These are phyloP conservation scores for Rubus idaeus DNA, from an alignment of 306 rosid species.

Conservation along the genomic window DNA sequence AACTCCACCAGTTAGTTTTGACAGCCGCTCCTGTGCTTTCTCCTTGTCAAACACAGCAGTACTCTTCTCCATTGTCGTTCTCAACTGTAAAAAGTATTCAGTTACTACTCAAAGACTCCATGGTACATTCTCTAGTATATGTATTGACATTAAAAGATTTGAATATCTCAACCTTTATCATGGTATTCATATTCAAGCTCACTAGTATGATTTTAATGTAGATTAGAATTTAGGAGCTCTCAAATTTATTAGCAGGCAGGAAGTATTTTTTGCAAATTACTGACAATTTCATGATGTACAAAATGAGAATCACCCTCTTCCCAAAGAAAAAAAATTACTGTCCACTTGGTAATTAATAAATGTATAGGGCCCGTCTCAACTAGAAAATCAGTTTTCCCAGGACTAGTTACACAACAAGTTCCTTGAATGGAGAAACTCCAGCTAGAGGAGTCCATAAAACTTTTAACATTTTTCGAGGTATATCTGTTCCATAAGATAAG, in stretches of 20 bases:
- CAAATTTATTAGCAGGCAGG: neutral
- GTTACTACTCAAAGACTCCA: neutral
- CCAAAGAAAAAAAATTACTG: neutral
- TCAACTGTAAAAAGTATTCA: slow-evolving; percentile 46
- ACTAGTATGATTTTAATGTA: neutral
- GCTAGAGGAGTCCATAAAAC: no score
- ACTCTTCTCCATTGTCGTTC: slow-evolving; percentile 67
- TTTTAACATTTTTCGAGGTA: neutral
- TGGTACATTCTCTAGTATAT: neutral
- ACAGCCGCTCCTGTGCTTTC: slow-evolving; percentile 87
- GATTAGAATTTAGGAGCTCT: slow-evolving; percentile 1
- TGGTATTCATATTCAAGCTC: neutral
- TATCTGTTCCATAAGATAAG: neutral
- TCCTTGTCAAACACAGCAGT: slow-evolving; percentile 84
- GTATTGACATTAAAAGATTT: neutral
- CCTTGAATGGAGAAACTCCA: neutral
- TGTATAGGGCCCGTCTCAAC: neutral
- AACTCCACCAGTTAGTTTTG: slow-evolving; percentile 92
- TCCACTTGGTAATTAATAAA: neutral
- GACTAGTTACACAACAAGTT: neutral
- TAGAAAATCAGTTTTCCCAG: neutral
- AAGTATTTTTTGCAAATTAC: neutral
- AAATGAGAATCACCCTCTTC: neutral
- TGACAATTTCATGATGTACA: neutral
- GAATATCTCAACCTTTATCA: neutral